Evolutionary conservation across 768 basidiomycete genomes (phyloP), one percentile per base, ranked within the genome.

Genomic region (Amanita pallidorosea): DNA sequence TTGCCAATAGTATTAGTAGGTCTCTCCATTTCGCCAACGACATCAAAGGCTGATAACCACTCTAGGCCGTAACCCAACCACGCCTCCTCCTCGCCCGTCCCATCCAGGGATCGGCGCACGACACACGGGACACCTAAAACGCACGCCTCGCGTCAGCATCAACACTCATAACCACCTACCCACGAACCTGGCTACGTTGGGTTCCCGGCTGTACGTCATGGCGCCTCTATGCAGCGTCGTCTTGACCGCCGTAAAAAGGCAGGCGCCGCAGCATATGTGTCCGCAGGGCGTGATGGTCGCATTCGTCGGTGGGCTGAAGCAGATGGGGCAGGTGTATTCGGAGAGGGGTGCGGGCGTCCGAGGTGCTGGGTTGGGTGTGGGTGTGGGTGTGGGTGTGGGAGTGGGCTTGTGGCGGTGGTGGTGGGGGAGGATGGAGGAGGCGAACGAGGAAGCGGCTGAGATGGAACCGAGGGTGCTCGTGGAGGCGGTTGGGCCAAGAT

Each of bases 211-310:
- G 54, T 46, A 63, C 59, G 57, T 64, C 43, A 58, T 56, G 44
- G 67, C 65, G 36, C 62, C 66, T 17, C 84, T 74, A 53, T 77
- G 68, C 48, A 80, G 63, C 9, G 79, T 76, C 2, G 81, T 75
- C 57, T 80, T 81, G 37, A 88, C 75, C 0, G 86, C 81, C 2
- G 76, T 78, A 54, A 87, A 88, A 4, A 89, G 73, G 63, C 88
- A 90, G 4, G 74, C 67, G 1, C 85, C 87, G 56, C 88, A 89
- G 54, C 81, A 80, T 35, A 90, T 72, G 56, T 90, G 88, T 0
- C 88, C 88, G 56, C 88, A 90, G 0, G 84, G 85, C 0, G 86
- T 88, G 42, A 90, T 61, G 1, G 85, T 84, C 4, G 88, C 83
- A 53, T 85, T 80, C 1, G 78, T 78, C 1, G 86, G 86, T 0